phyloP scores from a whole-genome alignment of 75 land plant genomes.

The Isoetes taiwanensis region DNA sequence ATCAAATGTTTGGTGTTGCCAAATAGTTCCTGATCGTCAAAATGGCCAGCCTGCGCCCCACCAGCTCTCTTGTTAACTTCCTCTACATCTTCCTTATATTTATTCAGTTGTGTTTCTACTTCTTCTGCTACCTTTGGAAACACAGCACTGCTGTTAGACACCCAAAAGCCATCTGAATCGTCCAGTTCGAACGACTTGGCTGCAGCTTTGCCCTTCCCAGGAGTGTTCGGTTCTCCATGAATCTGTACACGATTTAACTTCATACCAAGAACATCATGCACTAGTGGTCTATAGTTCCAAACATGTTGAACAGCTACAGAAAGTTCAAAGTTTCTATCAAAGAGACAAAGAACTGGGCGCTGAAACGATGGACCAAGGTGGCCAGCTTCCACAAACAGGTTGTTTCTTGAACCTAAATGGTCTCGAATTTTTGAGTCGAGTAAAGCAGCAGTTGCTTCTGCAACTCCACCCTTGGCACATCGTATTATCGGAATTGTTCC shows the following conservation, averaged over 20 bases:
- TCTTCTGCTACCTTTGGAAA: slow-evolving; percentile 89
- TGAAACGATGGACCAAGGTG: slow-evolving; percentile 57
- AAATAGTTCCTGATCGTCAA: slow-evolving; percentile 72
- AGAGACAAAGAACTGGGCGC: slow-evolving; percentile 76
- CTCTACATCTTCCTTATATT: slow-evolving; percentile 73
- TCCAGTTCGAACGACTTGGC: slow-evolving; percentile 55
- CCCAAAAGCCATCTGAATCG: slow-evolving; percentile 72
- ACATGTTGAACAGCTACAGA: slow-evolving; percentile 89
- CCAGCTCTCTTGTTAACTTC: slow-evolving; percentile 84
- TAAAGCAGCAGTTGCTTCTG: slow-evolving; percentile 80
- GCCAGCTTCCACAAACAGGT: slow-evolving; percentile 73
- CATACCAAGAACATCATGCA: slow-evolving; percentile 81
- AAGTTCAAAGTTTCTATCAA: slow-evolving; percentile 85
- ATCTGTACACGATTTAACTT: slow-evolving; percentile 60
- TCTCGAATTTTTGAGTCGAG: slow-evolving; percentile 63
- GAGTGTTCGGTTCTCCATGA: slow-evolving; percentile 15
- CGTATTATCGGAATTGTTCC: slow-evolving; percentile 79
- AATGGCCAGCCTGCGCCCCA: slow-evolving; percentile 41
- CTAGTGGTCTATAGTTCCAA: slow-evolving; percentile 83
- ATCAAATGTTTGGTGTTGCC: slow-evolving; percentile 94
- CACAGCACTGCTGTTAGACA: slow-evolving; percentile 48
- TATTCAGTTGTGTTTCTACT: slow-evolving; percentile 61
- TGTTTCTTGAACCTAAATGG: slow-evolving; percentile 63
- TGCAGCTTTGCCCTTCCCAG: slow-evolving; percentile 27
- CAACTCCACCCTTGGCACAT: slow-evolving; percentile 78